These are phyloP conservation scores for Graphilbum fragrans DNA, from an alignment of 2,329 filamentous ascomycete genomes.

Conservation along the genomic window DNA sequence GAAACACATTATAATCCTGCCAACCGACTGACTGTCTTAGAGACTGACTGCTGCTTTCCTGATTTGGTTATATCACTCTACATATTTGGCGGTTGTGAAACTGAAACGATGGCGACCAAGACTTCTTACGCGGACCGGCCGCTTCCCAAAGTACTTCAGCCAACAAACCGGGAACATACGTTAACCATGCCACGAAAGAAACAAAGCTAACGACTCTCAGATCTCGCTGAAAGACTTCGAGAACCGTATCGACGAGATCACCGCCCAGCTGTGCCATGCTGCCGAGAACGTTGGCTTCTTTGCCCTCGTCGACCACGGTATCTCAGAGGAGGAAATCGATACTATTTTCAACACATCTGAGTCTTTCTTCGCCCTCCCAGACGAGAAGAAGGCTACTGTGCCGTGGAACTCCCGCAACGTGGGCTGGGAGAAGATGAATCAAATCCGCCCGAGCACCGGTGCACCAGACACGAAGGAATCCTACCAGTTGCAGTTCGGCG, in stretches of 20 bases:
- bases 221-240: constrained; percentile 44
- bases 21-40: too few relatives aligned
- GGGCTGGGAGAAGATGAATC: constrained; percentile 48
- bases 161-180: too few relatives aligned
- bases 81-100: too few relatives aligned
- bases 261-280: constrained; percentile 34
- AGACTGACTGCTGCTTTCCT: too few relatives aligned
- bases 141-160: too few relatives aligned
- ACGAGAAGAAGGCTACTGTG: constrained; percentile 37
- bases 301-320: constrained; percentile 35
- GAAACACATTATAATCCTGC: too few relatives aligned
- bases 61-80: too few relatives aligned
- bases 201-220: constrained; percentile 9
- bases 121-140: too few relatives aligned
- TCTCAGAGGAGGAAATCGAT: constrained; percentile 30
- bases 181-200: too few relatives aligned
- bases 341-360: constrained; percentile 21
- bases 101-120: too few relatives aligned
- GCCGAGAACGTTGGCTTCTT: constrained; percentile 50
- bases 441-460: constrained; percentile 48
- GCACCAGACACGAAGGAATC: constrained; percentile 47
- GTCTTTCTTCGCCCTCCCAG: constrained; percentile 39
- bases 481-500: constrained; percentile 49
- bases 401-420: constrained; percentile 43
- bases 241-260: constrained; percentile 40